Evolutionary conservation across 164 flowering plant species (phyloP).

Genomic region (Dillenia suffruticosa): DNA sequence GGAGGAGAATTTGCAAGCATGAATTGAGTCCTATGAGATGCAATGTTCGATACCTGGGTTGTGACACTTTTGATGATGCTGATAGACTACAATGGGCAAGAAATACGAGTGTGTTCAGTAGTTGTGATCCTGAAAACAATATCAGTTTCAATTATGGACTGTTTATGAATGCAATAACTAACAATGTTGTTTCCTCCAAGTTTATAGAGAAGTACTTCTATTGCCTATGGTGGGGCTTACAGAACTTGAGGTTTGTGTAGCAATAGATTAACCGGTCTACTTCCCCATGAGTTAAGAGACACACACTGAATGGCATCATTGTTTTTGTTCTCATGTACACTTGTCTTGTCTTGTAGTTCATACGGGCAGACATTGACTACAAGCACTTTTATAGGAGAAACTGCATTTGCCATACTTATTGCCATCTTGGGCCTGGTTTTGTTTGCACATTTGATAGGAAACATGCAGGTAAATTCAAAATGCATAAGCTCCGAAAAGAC

Average conservation of each 20-base stretch:
- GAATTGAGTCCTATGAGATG: constrained; percentile 40
- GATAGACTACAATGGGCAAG: constrained; percentile 46
- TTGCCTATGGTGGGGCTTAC: constrained; percentile 98
- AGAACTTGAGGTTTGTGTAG: constrained; percentile 66
- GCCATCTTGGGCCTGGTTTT: constrained; percentile 85
- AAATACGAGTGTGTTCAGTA: constrained; percentile 45
- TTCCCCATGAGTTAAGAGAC: too few relatives aligned
- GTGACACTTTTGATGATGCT: constrained; percentile 24
- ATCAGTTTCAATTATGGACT: constrained; percentile 64
- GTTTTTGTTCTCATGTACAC: too few relatives aligned
- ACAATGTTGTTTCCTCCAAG: constrained; percentile 51
- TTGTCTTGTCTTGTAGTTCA: constrained; percentile 42
- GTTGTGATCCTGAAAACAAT: constrained; percentile 48
- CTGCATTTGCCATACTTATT: constrained; percentile 76
- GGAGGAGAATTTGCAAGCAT: constrained; percentile 61
- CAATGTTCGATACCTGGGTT: constrained; percentile 43
- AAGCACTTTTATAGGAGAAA: constrained; percentile 86
- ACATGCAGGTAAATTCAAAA: constrained; percentile 74
- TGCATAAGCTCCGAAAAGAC: background rate
- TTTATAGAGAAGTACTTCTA: constrained; percentile 74
- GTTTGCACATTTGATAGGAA: constrained; percentile 91
- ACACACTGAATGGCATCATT: too few relatives aligned
- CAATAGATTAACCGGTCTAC: background rate
- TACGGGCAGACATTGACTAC: constrained; percentile 81
- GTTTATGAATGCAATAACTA: constrained; percentile 57